A percentile compares a stretch with the other conserved stretches of the same genome.
These are phyloP conservation scores for Trichoderma atroviride DNA, from an alignment of 2,329 filamentous ascomycete genomes.

Conservation along the genomic window DNA sequence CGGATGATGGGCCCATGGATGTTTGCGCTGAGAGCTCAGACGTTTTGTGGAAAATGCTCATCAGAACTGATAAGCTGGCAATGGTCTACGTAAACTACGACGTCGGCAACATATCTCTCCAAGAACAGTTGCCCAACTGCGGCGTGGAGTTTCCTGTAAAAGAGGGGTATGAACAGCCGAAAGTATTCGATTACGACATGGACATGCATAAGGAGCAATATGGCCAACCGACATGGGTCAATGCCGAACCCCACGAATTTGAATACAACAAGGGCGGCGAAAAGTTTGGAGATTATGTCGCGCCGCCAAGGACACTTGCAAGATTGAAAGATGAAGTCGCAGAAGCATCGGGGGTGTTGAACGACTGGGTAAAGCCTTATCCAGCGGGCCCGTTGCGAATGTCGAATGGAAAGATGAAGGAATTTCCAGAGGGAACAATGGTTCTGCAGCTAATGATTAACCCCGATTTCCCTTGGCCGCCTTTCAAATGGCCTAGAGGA, in stretches of 20 bases:
- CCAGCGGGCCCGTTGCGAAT: conserved; percentile 13
- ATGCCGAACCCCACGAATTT: conserved; percentile 31
- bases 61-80: conserved; percentile 31
- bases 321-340: conserved; percentile 15
- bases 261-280: conserved; percentile 28
- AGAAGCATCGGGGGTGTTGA: background rate
- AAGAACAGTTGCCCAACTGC: conserved; percentile 31
- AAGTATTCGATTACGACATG: conserved; percentile 19
- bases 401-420: conserved; percentile 29
- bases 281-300: background rate
- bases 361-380: background rate
- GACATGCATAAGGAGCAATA: conserved; percentile 27
- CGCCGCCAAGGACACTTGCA: background rate
- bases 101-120: conserved; percentile 31
- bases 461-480: conserved; percentile 28
- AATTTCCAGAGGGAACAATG: conserved; percentile 32
- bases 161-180: conserved; percentile 28
- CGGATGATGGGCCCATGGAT: conserved; percentile 25
- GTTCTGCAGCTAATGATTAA: conserved; percentile 28
- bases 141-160: conserved; percentile 29
- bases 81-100: conserved; percentile 32
- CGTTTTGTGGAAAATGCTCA: conserved; percentile 32
- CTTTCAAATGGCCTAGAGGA: conserved; percentile 11
- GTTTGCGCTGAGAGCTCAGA: conserved; percentile 27
- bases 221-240: conserved; percentile 18